Base-by-base conservation (phyloP, 805 yeast genomes). In the Vanderwaltozyma yarrowii region DNA sequence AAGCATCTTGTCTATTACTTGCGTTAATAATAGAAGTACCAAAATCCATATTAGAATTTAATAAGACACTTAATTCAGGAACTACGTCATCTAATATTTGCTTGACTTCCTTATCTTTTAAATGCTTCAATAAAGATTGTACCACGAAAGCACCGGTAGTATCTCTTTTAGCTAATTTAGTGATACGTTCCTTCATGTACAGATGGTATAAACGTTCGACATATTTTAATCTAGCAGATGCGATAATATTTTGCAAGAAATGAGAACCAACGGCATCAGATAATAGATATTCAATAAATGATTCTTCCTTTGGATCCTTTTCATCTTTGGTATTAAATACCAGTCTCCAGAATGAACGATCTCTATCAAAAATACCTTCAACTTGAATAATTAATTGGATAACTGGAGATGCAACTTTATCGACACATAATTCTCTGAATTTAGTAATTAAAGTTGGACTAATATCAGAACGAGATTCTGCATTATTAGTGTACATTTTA, bases 201-300 rank as follows among this genome's bases (percentile, higher is more conserved):
- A 73, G 57, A 30, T 62, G 63, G 64, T 76, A 85, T 33, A 89
- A 59, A 49, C 95, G 71, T 49, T 79, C 82, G 16, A 82, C 73
- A 53, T 75, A 78, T 45, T 76, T 80, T 44, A 73, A 62, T 46
- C 92, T 76, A 44, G 80, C 78, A 41, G 71, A 73, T 34, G 71
- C 74, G 36, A 88, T 66, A 10, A 78, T 71, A 15, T 78, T 71
- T 58, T 92, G 86, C 20, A 89, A 66, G 65, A 92, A 89, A 61
- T 87, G 96, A 1, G 94, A 81, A 0, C 97, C 98, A n/a, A 88
- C 85, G 1, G 94, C 68, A 53, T 87, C 95, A 8, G 92, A 75
- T 27, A 89, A 62, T 38, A 88, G 66, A 51, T 81, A 82, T 55
- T 87, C 95, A 23, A 88, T 78, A 57, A 82, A 87, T 0, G 92